A percentile compares a stretch with the other conserved stretches of the same genome.
Evolutionary conservation across 257 asterid species (phyloP).

Genomic region (Galeopsis tetrahit): DNA sequence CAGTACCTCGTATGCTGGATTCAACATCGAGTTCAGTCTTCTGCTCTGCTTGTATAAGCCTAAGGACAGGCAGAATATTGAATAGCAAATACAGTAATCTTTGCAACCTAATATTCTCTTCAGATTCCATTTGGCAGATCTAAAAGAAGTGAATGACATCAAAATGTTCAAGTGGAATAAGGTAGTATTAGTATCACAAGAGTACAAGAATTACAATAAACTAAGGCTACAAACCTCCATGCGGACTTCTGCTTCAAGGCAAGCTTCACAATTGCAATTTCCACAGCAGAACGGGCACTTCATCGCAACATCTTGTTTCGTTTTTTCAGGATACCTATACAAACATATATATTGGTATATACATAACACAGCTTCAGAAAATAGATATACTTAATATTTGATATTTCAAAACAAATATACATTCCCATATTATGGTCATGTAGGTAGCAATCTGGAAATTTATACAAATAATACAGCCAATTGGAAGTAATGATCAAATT

Average conservation of each 20-base stretch:
- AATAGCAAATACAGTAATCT: constrained; percentile 59
- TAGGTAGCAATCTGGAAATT: constrained; percentile 6
- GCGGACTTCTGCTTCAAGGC: constrained; percentile 57
- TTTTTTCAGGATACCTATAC: constrained; percentile 72
- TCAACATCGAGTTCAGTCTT: constrained; percentile 62
- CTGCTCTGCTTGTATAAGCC: constrained; percentile 61
- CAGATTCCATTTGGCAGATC: constrained; percentile 46
- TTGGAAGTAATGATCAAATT: constrained; percentile 29
- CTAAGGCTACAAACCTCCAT: constrained; percentile 46
- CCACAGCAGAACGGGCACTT: constrained; percentile 75
- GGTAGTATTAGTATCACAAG: constrained; percentile 7
- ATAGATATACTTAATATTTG: constrained; percentile 7
- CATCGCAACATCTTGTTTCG: constrained; percentile 50
- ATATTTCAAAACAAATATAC: not conserved
- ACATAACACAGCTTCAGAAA: constrained; percentile 19
- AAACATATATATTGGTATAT: constrained; percentile 8
- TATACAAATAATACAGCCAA: constrained; percentile 7
- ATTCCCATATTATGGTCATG: not conserved
- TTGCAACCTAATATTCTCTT: constrained; percentile 52
- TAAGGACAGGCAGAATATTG: constrained; percentile 69
- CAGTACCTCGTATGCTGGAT: constrained; percentile 56
- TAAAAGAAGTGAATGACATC: constrained; percentile 24
- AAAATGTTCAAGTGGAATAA: not conserved
- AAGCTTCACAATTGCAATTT: constrained; percentile 75
- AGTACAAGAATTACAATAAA: constrained; percentile 19